Evolutionary conservation across 2,329 filamentous ascomycete genomes (phyloP), one percentile per base, ranked within the genome.

Genomic region (Aspergillus sp.): DNA sequence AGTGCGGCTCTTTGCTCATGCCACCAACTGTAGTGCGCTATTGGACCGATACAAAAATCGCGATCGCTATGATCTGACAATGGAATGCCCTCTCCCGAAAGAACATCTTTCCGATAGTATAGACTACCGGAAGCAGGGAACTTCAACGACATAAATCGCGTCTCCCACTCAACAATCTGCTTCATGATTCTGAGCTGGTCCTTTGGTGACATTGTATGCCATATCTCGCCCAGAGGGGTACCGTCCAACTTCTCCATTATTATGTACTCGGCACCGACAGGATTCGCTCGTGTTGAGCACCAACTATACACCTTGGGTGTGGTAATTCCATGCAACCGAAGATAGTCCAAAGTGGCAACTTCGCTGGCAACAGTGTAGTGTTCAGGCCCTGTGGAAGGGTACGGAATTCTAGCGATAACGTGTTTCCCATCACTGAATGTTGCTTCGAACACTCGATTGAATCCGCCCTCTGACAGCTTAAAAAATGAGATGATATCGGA

Each of bases 381-480:
- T 17, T 17, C 17, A 17, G 17, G 17, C 17, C 17, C 17, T 17
- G 17, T 17, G 17, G 17, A 17, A 17, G 17, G 17, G 17, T 17
- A 17, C 17, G 17, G 17, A 17, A 17, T 17, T 17, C 17, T 65
- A 6, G 68, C 70, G 44, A 76, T 46, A 31, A 74, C 54, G 31
- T 58, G 62, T 3, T 54, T 57, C 2, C 67, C 68, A 61, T 74
- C 64, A 19, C 58, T 61, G 61, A 75, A 68, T 2, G 52, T 60
- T 8, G 68, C 60, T 23, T 70, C 61, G 44, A 76, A 73, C 0
- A 72, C 52, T 2, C 72, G 68, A 57, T 76, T 75, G 53, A 71
- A 74, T 17, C 69, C 71, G 43, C 73, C 73, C 55, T 77, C 73
- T 3, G 67, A 66, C 15, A 76, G 17, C 53, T 76, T 76, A 6